Evolutionary conservation across 345 rosid genomes (phyloP), one percentile per base, ranked within the genome.

Genomic region (Gossypium stocksii): DNA sequence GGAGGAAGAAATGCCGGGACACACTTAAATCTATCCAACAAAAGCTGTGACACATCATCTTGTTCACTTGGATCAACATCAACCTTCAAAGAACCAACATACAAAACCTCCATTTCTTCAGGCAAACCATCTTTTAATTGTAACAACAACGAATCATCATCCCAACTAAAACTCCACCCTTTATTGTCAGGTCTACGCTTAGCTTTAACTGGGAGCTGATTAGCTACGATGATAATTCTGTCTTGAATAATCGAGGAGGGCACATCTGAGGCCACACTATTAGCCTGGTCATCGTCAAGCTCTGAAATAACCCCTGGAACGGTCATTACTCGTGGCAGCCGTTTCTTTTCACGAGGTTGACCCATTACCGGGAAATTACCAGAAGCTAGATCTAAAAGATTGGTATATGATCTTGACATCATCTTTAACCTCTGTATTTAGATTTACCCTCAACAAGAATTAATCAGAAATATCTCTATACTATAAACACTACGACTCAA

Each of bases 141-240:
- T 65, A 90, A 81, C 45, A 81, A 77, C 84, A 90, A 76, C 0
- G 92, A 83, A 57, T 88, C 92, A 3, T 90, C 91, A 11, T 90
- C 92, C 94, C 90, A 90, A 71, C 92, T 87, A 79, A 90, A 85
- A 75, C 88, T 81, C 94, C 94, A 90, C 45, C 94, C 90, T 75
- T 84, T 87, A 76, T 90, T 90, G 71, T 90, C 94, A 0, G 91
- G 92, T n/a, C 94, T 78, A 17, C 91, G 91, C 83, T 88, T 90
- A 38, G 92, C 94, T 77, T 87, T 90, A 9, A 90, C 92, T 0
- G 94, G 94, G n/a, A 90, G 79, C 78, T 88, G 89, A 84, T 90
- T 90, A 15, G 87, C 88, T 15, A 88, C 92, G 7, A 90, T 90
- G 51, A 90, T 90, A 58, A 90, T 81, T 25, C 94, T 84, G 72